Base-by-base conservation (phyloP, 176 grass and related monocot genomes). In the Avena insularis region DNA sequence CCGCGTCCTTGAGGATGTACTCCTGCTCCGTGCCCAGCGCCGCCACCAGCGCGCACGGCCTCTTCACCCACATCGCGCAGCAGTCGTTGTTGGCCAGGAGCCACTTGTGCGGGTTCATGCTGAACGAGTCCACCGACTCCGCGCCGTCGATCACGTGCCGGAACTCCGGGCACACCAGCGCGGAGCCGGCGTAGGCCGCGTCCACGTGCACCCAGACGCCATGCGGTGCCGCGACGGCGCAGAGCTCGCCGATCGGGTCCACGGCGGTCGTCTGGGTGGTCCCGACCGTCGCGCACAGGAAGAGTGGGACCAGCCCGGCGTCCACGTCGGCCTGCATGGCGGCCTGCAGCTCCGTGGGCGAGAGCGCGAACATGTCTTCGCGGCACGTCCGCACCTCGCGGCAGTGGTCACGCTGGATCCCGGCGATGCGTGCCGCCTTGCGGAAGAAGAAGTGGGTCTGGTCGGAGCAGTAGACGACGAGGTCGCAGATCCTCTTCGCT, bases 91-190 rank as follows among this genome's bases (percentile, higher is more conserved):
- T 92, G 43, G 95, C 81, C 19, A 94, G 83, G 20, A 97, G 89
- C 95, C 95, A 94, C 68, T 92, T 92, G 75, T 92, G 91, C 0
- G 91, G 51, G 88, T 93, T 93, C 88, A 87, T 79, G 89, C 93
- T 93, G 86, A 93, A 54, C 20, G 93, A 93, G 83, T 89, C 75
- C 19, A 74, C 93, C 4, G 55, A 54, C 63, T 93, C 91, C 49
- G 35, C 88, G 55, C 86, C 86, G 49, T 31, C 59, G 35, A 81
- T 20, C 62, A 67, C 35, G 57, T 87, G 74, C 5, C 80, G 80
- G 86, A 95, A 89, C 83, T 95, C 91, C 36, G 88, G 91, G 88
- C 91, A 95, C 31, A 95, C 72, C 45, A 87, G 64, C 6, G 90
- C 72, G 5, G 90, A 84, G 1, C 90, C 88, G 0, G 86, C 88